Evolutionary conservation across 495 filamentous ascomycete genomes (phyloP).

Genomic region (Podospora sp.): DNA sequence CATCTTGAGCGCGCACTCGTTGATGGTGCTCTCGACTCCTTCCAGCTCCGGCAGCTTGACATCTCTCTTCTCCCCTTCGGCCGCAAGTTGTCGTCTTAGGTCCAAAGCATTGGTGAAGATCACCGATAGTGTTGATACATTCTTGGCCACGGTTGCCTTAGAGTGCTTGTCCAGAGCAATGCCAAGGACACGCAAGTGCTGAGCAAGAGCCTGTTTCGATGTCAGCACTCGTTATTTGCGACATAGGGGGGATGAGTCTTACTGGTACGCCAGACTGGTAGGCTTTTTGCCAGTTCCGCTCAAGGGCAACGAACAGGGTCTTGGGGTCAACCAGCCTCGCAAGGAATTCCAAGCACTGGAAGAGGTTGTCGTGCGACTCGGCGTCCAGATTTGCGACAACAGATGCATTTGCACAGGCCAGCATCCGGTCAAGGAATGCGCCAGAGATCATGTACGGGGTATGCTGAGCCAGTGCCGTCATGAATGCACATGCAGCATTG

Average conservation of each 20-base stretch:
- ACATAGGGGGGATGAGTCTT: slow-evolving; percentile 33
- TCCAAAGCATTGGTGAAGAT: slow-evolving; percentile 75
- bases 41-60: slow-evolving; percentile 27
- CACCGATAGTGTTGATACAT: slow-evolving; percentile 63
- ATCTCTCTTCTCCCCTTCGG: slow-evolving; percentile 28
- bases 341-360: slow-evolving; percentile 68
- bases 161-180: slow-evolving; percentile 72
- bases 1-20: slow-evolving; percentile 77
- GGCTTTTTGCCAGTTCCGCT: slow-evolving; percentile 69
- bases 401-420: slow-evolving; percentile 70
- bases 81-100: slow-evolving; percentile 58
- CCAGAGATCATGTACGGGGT: slow-evolving; percentile 84
- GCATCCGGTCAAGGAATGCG: slow-evolving; percentile 66
- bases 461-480: slow-evolving; percentile 74
- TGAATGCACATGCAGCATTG: slow-evolving; percentile 77
- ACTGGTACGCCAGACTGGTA: slow-evolving; percentile 59
- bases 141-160: slow-evolving; percentile 73
- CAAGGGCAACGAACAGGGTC: slow-evolving; percentile 64
- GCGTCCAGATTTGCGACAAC: slow-evolving; percentile 58
- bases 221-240: slow-evolving; percentile 21
- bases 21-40: slow-evolving; percentile 63
- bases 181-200: slow-evolving; percentile 66
- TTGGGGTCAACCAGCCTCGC: slow-evolving; percentile 73
- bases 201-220: slow-evolving; percentile 57
- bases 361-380: slow-evolving; percentile 63